A percentile compares a stretch with the other conserved stretches of the same genome.
Evolutionary conservation across 1,139 yeast genomes (phyloP).

Genomic region (Saccharomycopsis crataegensis): DNA sequence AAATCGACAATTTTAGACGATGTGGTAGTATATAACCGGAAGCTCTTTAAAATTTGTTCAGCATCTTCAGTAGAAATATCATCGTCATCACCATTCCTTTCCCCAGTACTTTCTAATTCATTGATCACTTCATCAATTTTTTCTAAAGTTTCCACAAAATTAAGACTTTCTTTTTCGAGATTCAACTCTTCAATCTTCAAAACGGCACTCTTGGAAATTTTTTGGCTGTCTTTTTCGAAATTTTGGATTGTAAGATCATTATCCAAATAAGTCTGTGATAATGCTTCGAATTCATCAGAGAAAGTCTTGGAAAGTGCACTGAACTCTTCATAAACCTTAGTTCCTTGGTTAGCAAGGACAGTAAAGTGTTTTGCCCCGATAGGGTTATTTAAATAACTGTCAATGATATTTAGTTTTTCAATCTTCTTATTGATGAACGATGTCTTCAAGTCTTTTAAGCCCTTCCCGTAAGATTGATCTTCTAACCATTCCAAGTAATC

Average conservation of each 20-base stretch:
- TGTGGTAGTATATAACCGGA: constrained; percentile 1
- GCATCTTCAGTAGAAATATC: constrained; percentile 7
- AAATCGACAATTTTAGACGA: constrained; percentile 7
- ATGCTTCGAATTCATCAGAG: constrained; percentile 37
- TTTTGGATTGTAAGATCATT: constrained; percentile 30
- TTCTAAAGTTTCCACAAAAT: constrained; percentile 32
- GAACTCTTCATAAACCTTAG: constrained; percentile 33
- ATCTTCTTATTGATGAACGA: constrained; percentile 29
- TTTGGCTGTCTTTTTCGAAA: constrained; percentile 16
- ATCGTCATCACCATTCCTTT: not conserved
- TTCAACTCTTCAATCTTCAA: constrained; percentile 18
- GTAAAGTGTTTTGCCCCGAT: constrained; percentile 32
- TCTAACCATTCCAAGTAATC: constrained; percentile 75
- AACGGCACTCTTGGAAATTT: constrained; percentile 6
- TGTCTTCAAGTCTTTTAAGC: constrained; percentile 34
- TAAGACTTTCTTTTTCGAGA: constrained; percentile 31
- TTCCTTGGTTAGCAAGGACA: constrained; percentile 36
- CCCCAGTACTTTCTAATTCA: constrained; percentile 22
- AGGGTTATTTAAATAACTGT: constrained; percentile 29
- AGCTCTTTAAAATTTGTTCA: constrained; percentile 4
- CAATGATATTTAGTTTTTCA: constrained; percentile 26
- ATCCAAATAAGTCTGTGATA: constrained; percentile 29
- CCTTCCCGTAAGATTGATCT: constrained; percentile 46
- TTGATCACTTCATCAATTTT: constrained; percentile 33
- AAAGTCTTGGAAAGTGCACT: constrained; percentile 40